phyloP scores from a whole-genome alignment of 2,329 filamentous ascomycete species.

The Keithomyces neogunnii region DNA sequence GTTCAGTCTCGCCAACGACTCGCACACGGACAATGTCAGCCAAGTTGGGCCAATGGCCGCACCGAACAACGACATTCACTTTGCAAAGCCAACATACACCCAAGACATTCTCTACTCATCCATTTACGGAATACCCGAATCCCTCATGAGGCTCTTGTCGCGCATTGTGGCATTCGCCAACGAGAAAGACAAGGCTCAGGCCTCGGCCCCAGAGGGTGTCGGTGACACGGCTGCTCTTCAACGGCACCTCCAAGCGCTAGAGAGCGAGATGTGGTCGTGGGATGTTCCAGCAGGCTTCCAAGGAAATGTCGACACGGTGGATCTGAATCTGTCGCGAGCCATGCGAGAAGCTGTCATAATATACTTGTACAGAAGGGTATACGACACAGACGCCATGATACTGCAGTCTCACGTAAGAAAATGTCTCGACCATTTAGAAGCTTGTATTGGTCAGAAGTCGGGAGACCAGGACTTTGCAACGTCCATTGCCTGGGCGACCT shows the following conservation, averaged over 20 bases:
- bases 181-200: constrained; percentile 26
- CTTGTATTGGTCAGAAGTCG: constrained; percentile 21
- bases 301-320: not conserved
- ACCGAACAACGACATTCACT: constrained; percentile 32
- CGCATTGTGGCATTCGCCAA: constrained; percentile 33
- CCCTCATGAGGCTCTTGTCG: constrained; percentile 30
- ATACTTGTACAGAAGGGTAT: constrained; percentile 35
- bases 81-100: constrained; percentile 27
- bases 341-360: constrained; percentile 34
- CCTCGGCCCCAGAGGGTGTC: constrained; percentile 13
- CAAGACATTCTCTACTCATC: constrained; percentile 32
- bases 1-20: constrained; percentile 23
- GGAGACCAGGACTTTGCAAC: constrained; percentile 27
- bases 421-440: constrained; percentile 27
- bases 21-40: constrained; percentile 17
- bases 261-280: constrained; percentile 24
- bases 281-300: constrained; percentile 3
- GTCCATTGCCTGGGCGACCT: constrained; percentile 33
- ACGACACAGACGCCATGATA: constrained; percentile 26
- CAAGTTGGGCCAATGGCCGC: constrained; percentile 24
- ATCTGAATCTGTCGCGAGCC: constrained; percentile 14
- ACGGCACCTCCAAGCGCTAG: constrained; percentile 21
- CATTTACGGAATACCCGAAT: constrained; percentile 35
- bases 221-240: constrained; percentile 16
- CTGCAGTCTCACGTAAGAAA: constrained; percentile 28